phyloP scores from a whole-genome alignment of 164 flowering plant genomes.

The Euptelea pleiosperma region DNA sequence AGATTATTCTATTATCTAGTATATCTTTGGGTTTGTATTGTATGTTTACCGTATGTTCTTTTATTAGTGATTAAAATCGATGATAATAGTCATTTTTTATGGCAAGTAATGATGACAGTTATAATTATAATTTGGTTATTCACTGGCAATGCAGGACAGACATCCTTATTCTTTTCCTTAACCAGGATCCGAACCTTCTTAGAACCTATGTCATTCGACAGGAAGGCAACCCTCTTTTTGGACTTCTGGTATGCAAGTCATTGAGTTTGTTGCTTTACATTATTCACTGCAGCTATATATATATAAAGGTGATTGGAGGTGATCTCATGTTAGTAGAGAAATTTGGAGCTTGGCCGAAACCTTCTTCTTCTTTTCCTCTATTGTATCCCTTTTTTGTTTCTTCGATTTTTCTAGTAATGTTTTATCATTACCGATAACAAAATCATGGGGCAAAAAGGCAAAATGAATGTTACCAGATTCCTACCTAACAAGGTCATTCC shows the following conservation, averaged over 20 bases:
- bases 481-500: too few relatives aligned
- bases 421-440: too few relatives aligned
- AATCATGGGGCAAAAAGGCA: too few relatives aligned
- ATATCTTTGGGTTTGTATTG: not conserved
- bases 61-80: too few relatives aligned
- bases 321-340: too few relatives aligned
- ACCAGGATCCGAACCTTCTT: constrained; percentile 85
- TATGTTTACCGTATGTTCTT: not conserved
- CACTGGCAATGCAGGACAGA: constrained; percentile 88
- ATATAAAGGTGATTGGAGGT: too few relatives aligned
- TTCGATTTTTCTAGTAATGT: too few relatives aligned
- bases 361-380: too few relatives aligned
- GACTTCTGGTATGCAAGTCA: constrained; percentile 67
- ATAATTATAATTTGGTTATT: constrained; percentile 14
- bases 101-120: too few relatives aligned
- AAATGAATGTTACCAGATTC: too few relatives aligned
- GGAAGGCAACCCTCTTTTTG: constrained; percentile 76
- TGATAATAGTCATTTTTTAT: not conserved
- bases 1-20: not conserved
- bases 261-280: not conserved
- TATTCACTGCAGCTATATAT: not conserved
- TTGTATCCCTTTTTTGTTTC: too few relatives aligned
- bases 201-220: constrained; percentile 68
- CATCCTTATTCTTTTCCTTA: constrained; percentile 85
- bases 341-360: too few relatives aligned